Evolutionary conservation across 2,329 filamentous ascomycete genomes (phyloP), one percentile per base, ranked within the genome.

Genomic region (Aspergillus niger): DNA sequence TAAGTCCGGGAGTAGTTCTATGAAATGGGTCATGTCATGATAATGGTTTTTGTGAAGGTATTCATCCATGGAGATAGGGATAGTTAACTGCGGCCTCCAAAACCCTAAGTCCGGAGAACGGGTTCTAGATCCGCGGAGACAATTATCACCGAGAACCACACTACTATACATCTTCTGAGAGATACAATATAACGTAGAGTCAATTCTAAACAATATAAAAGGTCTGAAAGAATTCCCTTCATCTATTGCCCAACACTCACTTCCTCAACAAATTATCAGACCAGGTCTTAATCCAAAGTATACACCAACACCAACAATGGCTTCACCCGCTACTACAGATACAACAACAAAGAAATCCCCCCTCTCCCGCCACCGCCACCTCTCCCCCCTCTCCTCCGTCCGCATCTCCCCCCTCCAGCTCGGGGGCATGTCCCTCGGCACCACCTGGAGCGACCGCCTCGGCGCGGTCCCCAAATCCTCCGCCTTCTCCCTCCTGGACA

Each of bases 401-500:
- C 76, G 32, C 70, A 69, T 49, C 15, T 30, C 26, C 26, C 47
- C 47, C 30, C 26, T 50, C 26, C 17, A n/a, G 8, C 67, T 76
- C 1, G 74, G 74, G 4, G 65, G 67, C 5, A 76, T 76, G 73
- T 71, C 64, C 36, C 71, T 76, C 3, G 69, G 69, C 22, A 64
- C 59, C 4, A 55, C 44, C 30, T 65, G 63, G 66, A 64, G 70
- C 50, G 63, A 66, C 2, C 44, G 63, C 47, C 71, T 80, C 71
- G 80, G 79, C 17, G 75, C 78, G 57, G 79, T 77, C 58, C 75
- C 72, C 61, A 81, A 82, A 65, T 73, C 81, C 41, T 76, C 73
- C 0, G 68, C 76, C 0, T 82, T 81, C 62, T 73, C 72, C 36
- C 76, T 83, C 3, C 68, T 84, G 2, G 81, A 83, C 66, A 74